Conservation (phyloP, 768 basidiomycete genomes). For the Boletales sp. region DNA sequence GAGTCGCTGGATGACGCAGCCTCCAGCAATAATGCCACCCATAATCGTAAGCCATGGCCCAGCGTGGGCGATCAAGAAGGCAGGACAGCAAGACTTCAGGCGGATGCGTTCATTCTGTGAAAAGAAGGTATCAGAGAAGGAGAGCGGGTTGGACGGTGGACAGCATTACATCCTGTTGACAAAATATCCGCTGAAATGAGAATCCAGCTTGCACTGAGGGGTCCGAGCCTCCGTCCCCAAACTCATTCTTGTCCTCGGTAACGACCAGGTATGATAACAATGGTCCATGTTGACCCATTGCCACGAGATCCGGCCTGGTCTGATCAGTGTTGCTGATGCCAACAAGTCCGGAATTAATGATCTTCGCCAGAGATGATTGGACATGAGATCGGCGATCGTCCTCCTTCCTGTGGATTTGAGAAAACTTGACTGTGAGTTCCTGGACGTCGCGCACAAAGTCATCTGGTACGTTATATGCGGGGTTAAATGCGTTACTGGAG, state of each 20-base stretch:
- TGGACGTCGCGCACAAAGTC: conserved; percentile 2
- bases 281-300: not conserved
- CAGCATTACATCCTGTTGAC: conserved; percentile 4
- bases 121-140: not conserved
- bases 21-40: conserved; percentile 28
- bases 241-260: conserved; percentile 16
- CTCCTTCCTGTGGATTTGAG: conserved; percentile 12
- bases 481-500: conserved; percentile 15
- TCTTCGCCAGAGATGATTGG: not conserved
- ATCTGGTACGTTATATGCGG: conserved; percentile 1
- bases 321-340: not conserved
- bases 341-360: not conserved
- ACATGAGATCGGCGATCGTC: not conserved
- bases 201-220: conserved; percentile 29
- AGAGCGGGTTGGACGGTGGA: too few species aligned
- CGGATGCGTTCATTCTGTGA: conserved; percentile 8
- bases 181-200: conserved; percentile 15
- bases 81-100: conserved; percentile 25
- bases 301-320: conserved; percentile 3
- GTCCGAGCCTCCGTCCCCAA: conserved; percentile 24
- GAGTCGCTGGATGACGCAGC: conserved; percentile 31
- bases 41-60: conserved; percentile 29
- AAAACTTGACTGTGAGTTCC: conserved; percentile 12
- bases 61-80: conserved; percentile 19
- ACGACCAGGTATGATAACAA: conserved; percentile 7